These are phyloP conservation scores for Picea mariana DNA, from an alignment of 83 land plant species.

Conservation along the genomic window DNA sequence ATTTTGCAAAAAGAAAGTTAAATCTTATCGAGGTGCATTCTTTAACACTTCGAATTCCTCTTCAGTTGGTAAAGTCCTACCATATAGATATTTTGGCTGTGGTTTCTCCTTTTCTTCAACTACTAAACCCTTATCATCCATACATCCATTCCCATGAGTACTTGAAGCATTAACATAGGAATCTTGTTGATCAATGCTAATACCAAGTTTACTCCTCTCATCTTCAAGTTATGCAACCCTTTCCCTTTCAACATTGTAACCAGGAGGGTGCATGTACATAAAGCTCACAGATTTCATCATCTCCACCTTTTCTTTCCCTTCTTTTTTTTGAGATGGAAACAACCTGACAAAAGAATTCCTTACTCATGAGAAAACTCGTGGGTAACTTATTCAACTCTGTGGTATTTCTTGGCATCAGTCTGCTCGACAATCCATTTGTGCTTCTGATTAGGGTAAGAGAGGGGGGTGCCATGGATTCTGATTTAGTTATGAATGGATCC, in stretches of 20 bases:
- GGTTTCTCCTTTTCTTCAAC: slow-evolving; percentile 56
- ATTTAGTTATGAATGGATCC: slow-evolving; percentile 95
- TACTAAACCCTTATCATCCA: neutral
- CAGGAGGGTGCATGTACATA: slow-evolving; percentile 97
- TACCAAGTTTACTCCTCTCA: slow-evolving; percentile 53
- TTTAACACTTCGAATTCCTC: slow-evolving; percentile 88
- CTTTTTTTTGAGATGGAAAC: no score
- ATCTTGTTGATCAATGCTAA: slow-evolving; percentile 19
- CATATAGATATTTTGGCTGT: slow-evolving; percentile 86
- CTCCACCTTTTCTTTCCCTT: no score
- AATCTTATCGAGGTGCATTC: slow-evolving; percentile 85
- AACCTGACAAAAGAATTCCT: no score
- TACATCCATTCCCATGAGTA: slow-evolving; percentile 8
- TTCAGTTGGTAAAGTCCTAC: slow-evolving; percentile 87
- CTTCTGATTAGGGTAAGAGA: slow-evolving; percentile 97
- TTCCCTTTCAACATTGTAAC: slow-evolving; percentile 97
- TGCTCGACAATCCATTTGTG: slow-evolving; percentile 99
- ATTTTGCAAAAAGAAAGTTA: neutral
- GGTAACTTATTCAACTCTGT: slow-evolving; percentile 80
- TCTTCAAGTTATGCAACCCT: slow-evolving; percentile 93
- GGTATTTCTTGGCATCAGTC: slow-evolving; percentile 61
- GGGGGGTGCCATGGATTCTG: slow-evolving; percentile 99
- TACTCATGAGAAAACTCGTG: no score
- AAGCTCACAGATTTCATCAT: slow-evolving; percentile 93
- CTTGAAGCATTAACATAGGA: slow-evolving; percentile 24